Evolutionary conservation across 208 protist genomes (phyloP), one percentile per base, ranked within the genome.

Genomic region (Jaenimonas drosophilae): DNA sequence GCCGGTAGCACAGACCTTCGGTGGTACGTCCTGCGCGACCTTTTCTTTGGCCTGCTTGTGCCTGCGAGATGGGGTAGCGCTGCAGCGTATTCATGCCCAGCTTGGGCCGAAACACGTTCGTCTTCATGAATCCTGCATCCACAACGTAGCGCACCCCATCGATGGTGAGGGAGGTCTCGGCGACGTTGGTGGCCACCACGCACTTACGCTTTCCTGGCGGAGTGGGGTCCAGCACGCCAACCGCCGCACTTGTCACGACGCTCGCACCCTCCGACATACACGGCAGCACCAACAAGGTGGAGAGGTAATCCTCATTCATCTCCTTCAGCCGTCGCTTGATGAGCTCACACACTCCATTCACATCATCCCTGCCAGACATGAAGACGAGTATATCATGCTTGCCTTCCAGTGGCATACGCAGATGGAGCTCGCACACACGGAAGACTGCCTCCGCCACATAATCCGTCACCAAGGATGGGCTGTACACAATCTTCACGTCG

Each of bases 141-240:
- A 99, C 84, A 12, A 99, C 90, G 54, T 90, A 95, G 37, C 72
- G 70, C 44, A 96, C 79, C n/a, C 87, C 98, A 60, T 99, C 94
- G 21, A 99, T 97, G 14, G 96, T 99, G 0, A 99, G 68, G 12
- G 95, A 99, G 3, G 98, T 99, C 66, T 99, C 98, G 12, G 98
- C 98, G 48, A 99, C 98, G 69, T 99, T 99, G 17, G 98, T 99
- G 2, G 98, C 89, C 0, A 99, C 94, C 25, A 99, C 96, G 55
- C 94, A 97, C 76, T 99, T 99, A n/a, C 98, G 73, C 39, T 57
- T 58, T 9, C 91, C 88, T 16, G 63, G 32, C n/a, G 89, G 89
- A 0, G 96, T 87, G 24, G 89, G 67, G 36, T 99, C 94, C 49
- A 99, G 98, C 54, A 99, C 97, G 3, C 71, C 48, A 59, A 74